A percentile compares a stretch with the other conserved stretches of the same genome.
These are phyloP conservation scores for Neurospora sp. DNA, from an alignment of 495 filamentous ascomycete species.

Conservation along the genomic window DNA sequence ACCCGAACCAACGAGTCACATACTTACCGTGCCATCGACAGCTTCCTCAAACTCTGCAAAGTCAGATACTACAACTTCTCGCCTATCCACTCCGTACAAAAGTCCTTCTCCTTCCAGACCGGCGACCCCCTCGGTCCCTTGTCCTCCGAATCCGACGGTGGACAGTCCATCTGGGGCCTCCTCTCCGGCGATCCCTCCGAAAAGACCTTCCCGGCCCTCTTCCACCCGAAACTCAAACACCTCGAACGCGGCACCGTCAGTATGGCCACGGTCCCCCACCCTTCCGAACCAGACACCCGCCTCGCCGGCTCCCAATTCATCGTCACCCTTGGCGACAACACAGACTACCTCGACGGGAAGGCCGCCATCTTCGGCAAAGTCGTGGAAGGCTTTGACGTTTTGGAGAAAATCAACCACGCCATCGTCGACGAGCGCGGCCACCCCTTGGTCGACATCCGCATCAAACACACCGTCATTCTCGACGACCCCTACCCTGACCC, in stretches of 20 bases:
- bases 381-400: slow-evolving; percentile 81
- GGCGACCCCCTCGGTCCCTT: slow-evolving; percentile 85
- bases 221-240: slow-evolving; percentile 79
- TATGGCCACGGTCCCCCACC: slow-evolving; percentile 77
- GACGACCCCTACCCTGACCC: slow-evolving; percentile 87
- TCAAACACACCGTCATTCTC: slow-evolving; percentile 79
- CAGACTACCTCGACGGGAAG: slow-evolving; percentile 83
- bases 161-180: slow-evolving; percentile 82
- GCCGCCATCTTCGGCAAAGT: slow-evolving; percentile 91
- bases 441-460: slow-evolving; percentile 82
- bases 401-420: slow-evolving; percentile 87
- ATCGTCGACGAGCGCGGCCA: slow-evolving; percentile 78
- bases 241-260: slow-evolving; percentile 80
- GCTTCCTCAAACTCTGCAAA: slow-evolving; percentile 96
- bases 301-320: slow-evolving; percentile 84
- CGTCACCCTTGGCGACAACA: slow-evolving; percentile 74
- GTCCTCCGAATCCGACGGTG: slow-evolving; percentile 75
- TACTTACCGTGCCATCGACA: slow-evolving; percentile 46
- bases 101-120: slow-evolving; percentile 88
- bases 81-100: slow-evolving; percentile 78
- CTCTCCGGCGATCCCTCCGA: slow-evolving; percentile 55
- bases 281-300: slow-evolving; percentile 68
- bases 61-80: slow-evolving; percentile 97
- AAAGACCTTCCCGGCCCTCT: slow-evolving; percentile 71
- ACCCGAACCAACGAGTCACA: neutral